Base-by-base conservation (phyloP, 1,284 basidiomycete species). In the Ceratobasidium papillatum region DNA sequence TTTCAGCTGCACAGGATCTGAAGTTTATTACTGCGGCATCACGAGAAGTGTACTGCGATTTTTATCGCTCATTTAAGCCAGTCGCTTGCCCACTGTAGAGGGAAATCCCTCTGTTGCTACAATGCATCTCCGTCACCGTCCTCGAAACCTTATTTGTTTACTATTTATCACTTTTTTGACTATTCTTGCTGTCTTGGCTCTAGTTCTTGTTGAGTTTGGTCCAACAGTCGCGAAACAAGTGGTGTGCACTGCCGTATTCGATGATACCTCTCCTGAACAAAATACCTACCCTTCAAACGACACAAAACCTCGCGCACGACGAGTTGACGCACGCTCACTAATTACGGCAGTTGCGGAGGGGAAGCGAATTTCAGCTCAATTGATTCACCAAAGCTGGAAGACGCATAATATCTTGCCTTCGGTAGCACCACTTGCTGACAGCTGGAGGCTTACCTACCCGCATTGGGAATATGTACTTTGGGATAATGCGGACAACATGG, bases 321-420 rank as follows among this genome's bases (percentile, higher is more conserved):
- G 8, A 2, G 30, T 68, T 19, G 43, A 54, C 30, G 49, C 65
- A 17, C 49, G 65, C 12, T 36, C 51, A 5, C 65, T 68, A 17
- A 68, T 68, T 19, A 32, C 65, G 17, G 30, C 65, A 11, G 51
- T 34, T 3, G 65, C 51, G n/a, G 32, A n/a, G 9, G 51, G 65
- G 8, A 49, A 41, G 25, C 49, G n/a, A 8, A 8, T 56, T n/a
- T 38, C 65, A 32, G 22, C 49, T 8, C 65, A 51, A 25, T 17
- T 68, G n/a, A 68, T 68, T 47, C 65, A 68, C 51, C 65, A 68
- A 36, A 68, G 65, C 36, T 68, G 65, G 65, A 68, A 68, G 27
- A 68, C 65, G 7, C 65, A 68, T 27, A 34, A 68, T 34, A n/a
- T 68, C 9, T 41, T 54, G 51, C 65, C 65, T 38, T 36, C 36